Percentiles rank a stretch among this genome's conserved stretches.
phyloP scores from a whole-genome alignment of 164 flowering plant species.

The Vitis labrusca region DNA sequence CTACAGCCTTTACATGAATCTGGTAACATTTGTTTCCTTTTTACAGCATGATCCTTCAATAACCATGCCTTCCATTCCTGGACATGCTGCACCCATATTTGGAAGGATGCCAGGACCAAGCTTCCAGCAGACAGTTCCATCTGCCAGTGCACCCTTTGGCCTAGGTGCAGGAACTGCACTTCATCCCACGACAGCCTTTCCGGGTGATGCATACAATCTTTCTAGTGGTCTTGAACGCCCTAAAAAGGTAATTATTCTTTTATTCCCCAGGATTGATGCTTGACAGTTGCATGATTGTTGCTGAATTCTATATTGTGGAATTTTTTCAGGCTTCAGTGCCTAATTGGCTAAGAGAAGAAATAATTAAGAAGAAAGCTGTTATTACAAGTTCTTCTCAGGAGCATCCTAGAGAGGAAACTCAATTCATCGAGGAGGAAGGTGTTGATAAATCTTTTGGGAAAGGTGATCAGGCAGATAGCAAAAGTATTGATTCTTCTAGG shows the following conservation, averaged over 20 bases:
- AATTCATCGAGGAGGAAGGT: slow-evolving; percentile 55
- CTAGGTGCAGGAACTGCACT: slow-evolving; percentile 48
- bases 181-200: slow-evolving; percentile 58
- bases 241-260: slow-evolving; percentile 59
- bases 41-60: slow-evolving; percentile 72
- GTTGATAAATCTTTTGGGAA: slow-evolving; percentile 48
- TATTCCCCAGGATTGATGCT: background rate
- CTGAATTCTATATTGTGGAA: slow-evolving; percentile 7
- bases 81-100: slow-evolving; percentile 55
- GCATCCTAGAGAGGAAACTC: slow-evolving; percentile 42
- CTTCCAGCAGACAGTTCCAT: slow-evolving; percentile 54
- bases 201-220: slow-evolving; percentile 67
- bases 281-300: background rate
- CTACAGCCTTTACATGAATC: slow-evolving; percentile 3
- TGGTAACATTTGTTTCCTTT: slow-evolving; percentile 18
- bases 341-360: slow-evolving; percentile 97
- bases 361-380: slow-evolving; percentile 77
- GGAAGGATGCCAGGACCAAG: slow-evolving; percentile 59
- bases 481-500: slow-evolving; percentile 64
- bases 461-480: slow-evolving; percentile 60
- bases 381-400: slow-evolving; percentile 55
- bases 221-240: slow-evolving; percentile 77
- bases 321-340: slow-evolving; percentile 84
- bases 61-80: slow-evolving; percentile 45
- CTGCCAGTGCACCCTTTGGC: slow-evolving; percentile 47